A percentile compares a stretch with the other conserved stretches of the same genome.
Conservation (phyloP, 2,329 filamentous ascomycete genomes). For the Colletotrichum sp. region DNA sequence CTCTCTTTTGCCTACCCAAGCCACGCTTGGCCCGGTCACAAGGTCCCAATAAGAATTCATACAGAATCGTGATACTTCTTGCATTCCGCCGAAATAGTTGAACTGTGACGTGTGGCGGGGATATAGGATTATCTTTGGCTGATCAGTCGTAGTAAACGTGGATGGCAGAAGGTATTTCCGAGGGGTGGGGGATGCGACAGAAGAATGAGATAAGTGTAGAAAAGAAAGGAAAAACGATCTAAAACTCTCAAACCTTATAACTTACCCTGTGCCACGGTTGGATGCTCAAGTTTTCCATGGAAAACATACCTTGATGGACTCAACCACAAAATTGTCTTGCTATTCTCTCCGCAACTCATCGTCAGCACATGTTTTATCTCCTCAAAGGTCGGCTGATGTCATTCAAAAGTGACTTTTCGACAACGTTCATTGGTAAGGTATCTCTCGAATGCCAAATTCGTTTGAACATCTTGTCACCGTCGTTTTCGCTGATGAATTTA, state of each 20-base stretch:
- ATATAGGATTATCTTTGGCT: neutral
- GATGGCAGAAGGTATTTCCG: neutral
- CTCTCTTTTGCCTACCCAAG: neutral
- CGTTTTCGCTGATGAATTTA: neutral
- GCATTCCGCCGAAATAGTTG: neutral
- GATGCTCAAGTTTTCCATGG: neutral
- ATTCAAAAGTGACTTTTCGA: neutral
- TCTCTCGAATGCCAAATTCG: accelerated
- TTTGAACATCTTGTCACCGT: too few species aligned
- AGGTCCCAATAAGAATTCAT: neutral
- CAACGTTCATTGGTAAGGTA: neutral
- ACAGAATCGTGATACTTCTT: neutral
- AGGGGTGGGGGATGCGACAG: too few species aligned
- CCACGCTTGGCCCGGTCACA: neutral
- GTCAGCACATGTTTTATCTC: neutral
- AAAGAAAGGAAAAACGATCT: too few species aligned
- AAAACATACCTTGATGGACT: neutral
- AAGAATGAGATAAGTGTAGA: neutral
- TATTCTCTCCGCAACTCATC: neutral
- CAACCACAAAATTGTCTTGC: accelerated
- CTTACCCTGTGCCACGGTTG: neutral
- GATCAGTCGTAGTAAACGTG: neutral
- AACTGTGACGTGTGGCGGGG: neutral
- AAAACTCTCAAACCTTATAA: neutral
- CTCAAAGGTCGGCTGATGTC: neutral